Evolutionary conservation across 1,284 basidiomycete species (phyloP).

Genomic region (Cutaneotrichosporon sp.): DNA sequence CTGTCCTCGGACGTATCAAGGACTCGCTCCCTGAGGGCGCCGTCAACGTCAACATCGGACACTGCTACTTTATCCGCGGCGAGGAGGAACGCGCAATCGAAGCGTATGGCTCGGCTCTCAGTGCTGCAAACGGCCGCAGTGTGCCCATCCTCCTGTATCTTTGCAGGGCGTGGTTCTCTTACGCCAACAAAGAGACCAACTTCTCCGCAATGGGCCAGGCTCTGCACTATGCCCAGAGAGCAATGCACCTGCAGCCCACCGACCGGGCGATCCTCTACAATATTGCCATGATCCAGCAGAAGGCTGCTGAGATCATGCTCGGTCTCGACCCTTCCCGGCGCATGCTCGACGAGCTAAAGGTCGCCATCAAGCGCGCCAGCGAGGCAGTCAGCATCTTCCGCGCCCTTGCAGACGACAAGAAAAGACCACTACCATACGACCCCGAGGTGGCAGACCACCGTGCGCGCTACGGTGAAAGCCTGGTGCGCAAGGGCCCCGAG

Average conservation of each 20-base stretch:
- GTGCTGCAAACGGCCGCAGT: constrained; percentile 63
- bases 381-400: constrained; percentile 84
- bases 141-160: constrained; percentile 72
- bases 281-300: constrained; percentile 93
- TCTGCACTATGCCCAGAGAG: constrained; percentile 74
- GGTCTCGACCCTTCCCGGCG: constrained; percentile 67
- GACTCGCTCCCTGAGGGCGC: constrained; percentile 78
- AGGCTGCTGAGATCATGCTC: constrained; percentile 81
- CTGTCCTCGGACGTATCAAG: constrained; percentile 79
- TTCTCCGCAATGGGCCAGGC: constrained; percentile 73
- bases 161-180: constrained; percentile 84
- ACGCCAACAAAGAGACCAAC: constrained; percentile 79
- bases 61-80: constrained; percentile 83
- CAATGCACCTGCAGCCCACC: constrained; percentile 69
- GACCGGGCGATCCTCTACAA: constrained; percentile 89
- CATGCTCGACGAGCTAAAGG: constrained; percentile 68
- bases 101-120: constrained; percentile 86
- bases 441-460: constrained; percentile 81
- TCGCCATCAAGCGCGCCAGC: constrained; percentile 73
- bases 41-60: constrained; percentile 90
- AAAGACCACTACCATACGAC: constrained; percentile 70
- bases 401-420: constrained; percentile 68
- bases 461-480: constrained; percentile 75
- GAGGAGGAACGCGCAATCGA: constrained; percentile 92
- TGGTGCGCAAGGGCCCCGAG: constrained; percentile 72